phyloP scores from a whole-genome alignment of 768 basidiomycete species.

The Boletales sp. region DNA sequence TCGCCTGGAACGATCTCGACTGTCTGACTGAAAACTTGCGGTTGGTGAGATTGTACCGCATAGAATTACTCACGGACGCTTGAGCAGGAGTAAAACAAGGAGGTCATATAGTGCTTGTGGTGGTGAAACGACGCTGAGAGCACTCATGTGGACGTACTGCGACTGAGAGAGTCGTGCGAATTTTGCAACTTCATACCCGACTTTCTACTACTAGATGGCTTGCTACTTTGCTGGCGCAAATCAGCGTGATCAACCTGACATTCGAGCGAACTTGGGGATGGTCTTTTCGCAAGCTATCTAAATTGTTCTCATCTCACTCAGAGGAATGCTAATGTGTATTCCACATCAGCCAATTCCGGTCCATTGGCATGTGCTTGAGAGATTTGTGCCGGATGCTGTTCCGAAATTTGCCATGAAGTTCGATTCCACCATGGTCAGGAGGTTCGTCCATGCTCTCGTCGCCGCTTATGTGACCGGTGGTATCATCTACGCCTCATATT shows the following conservation, averaged over 20 bases:
- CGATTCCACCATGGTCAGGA: slow-evolving; percentile 6
- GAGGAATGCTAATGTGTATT: slow-evolving; percentile 16
- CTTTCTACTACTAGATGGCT: too few species aligned
- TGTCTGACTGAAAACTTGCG: slow-evolving; percentile 29
- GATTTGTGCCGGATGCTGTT: neutral
- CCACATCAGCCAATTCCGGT: neutral
- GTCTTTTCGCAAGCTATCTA: neutral
- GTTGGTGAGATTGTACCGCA: neutral
- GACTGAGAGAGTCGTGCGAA: too few species aligned
- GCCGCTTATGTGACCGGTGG: slow-evolving; percentile 25
- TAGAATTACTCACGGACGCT: slow-evolving; percentile 23
- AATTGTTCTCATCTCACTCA: neutral
- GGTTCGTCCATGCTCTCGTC: slow-evolving; percentile 12
- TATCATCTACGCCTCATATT: slow-evolving; percentile 31
- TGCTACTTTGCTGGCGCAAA: too few species aligned
- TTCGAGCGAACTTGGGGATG: too few species aligned
- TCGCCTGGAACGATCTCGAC: slow-evolving; percentile 65
- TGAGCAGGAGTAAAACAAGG: slow-evolving; percentile 22
- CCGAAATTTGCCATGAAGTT: slow-evolving; percentile 1
- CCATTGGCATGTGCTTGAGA: neutral
- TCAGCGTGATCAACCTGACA: too few species aligned
- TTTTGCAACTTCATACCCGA: too few species aligned
- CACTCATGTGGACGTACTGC: neutral
- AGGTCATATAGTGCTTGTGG: slow-evolving; percentile 12
- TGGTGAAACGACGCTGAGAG: neutral